Base-by-base conservation (phyloP, 805 yeast species). In the Starmerella sp. region DNA sequence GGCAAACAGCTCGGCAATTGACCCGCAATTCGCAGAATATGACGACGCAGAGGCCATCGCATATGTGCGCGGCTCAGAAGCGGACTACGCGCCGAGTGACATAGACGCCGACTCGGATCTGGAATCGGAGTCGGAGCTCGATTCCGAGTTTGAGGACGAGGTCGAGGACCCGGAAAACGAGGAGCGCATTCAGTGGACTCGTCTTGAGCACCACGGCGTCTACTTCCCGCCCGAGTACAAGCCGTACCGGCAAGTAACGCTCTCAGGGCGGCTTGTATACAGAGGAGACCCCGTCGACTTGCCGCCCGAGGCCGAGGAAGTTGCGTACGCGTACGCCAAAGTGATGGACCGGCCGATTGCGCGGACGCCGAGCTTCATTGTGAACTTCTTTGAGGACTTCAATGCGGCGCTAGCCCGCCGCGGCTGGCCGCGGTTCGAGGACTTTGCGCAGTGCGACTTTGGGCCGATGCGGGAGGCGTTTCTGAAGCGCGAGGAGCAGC, bases 301-400 rank as follows among this genome's bases (percentile, higher is more conserved):
- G 55, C 91, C 96, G 1, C 71, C 73, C 0, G 85, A 76, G 54
- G 97, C 96, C 2, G 98, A 91, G 70, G 97, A 91, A 69, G 96
- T 91, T 37, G 97, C 97, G 0, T 97, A 96, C 0, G 91, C 89
- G 65, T 91, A 77, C 68, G 97, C 84, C 9, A 96, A 96, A 6
- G 76, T 91, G 80, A 59, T 90, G 45, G 89, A 86, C 60, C 54
- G 66, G 10, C 96, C 91, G 60, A 96, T 91, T 69, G 93, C 89
- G 11, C 77, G 82, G 58, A 91, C 89, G 65, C 89, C 95, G 0
- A 81, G 80, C 0, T 91, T 91, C 68, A 95, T 83, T 60, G 79
- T 81, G 65, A 91, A 91, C 68, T 91, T 91, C 72, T 91, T 91
- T 63, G 66, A 74, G 10, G 97, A 91, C 69, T 90, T 53, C 73